phyloP scores from a whole-genome alignment of 2,329 filamentous ascomycete genomes.

The Geosmithia putterillii region DNA sequence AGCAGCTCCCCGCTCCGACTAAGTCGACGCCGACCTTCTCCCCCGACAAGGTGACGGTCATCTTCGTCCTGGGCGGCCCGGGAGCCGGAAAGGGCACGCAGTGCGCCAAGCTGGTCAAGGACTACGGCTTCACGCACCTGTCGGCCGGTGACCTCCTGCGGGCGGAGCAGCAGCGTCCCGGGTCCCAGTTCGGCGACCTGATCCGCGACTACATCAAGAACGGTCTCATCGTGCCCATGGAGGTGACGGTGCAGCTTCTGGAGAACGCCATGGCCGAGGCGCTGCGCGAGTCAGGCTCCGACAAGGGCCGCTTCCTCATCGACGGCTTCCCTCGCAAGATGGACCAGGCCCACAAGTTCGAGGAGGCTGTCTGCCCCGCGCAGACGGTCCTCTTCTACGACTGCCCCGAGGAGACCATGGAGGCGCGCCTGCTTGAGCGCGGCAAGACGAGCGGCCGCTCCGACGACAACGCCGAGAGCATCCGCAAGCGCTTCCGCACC shows the following conservation, averaged over 20 bases:
- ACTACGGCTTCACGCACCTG: conserved; percentile 87
- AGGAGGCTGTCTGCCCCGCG: conserved; percentile 74
- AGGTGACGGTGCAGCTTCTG: conserved; percentile 85
- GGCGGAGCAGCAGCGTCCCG: conserved; percentile 79
- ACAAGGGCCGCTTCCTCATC: conserved; percentile 61
- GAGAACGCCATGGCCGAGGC: conserved; percentile 82
- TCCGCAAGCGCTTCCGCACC: conserved; percentile 89
- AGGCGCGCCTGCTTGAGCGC: conserved; percentile 69
- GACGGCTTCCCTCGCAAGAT: conserved; percentile 91
- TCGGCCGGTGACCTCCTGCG: conserved; percentile 88
- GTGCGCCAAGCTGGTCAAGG: conserved; percentile 73
- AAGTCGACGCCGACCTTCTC: conserved; percentile 54
- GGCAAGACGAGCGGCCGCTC: conserved; percentile 85
- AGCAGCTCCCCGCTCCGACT: conserved; percentile 1
- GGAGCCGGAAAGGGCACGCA: conserved; percentile 96
- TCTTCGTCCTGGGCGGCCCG: conserved; percentile 93
- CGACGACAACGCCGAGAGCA: conserved; percentile 92
- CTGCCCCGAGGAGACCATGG: conserved; percentile 83
- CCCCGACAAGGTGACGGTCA: conserved; percentile 66
- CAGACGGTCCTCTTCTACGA: conserved; percentile 88
- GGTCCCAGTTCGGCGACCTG: conserved; percentile 80
- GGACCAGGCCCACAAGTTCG: conserved; percentile 92
- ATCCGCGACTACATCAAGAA: conserved; percentile 92
- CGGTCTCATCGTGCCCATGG: conserved; percentile 96
- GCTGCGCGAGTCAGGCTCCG: conserved; percentile 35